Percentiles rank a stretch among this genome's conserved stretches.
Conservation (phyloP, 1,139 yeast genomes). For the Zygosaccharomyces sapae region DNA sequence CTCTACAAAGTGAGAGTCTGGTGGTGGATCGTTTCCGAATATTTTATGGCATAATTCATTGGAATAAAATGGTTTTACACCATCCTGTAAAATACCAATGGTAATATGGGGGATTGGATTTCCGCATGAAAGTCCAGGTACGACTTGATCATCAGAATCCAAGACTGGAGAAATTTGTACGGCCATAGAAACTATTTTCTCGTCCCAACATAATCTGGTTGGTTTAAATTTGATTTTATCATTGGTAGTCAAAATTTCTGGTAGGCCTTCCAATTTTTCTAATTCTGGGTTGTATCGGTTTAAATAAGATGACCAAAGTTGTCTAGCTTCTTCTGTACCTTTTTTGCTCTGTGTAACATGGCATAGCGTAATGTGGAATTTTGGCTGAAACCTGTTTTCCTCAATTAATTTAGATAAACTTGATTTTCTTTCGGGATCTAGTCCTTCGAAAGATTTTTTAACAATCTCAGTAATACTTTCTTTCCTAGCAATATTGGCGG, state of each 20-base stretch:
- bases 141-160: constrained; percentile 26
- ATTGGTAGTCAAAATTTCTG: constrained; percentile 11
- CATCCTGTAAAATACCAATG: constrained; percentile 53
- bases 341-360: constrained; percentile 44
- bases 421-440: constrained; percentile 8
- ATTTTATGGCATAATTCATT: constrained; percentile 39
- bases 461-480: constrained; percentile 13
- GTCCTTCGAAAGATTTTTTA: constrained; percentile 13
- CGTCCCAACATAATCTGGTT: constrained; percentile 47
- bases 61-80: constrained; percentile 50
- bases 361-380: constrained; percentile 75
- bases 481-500: constrained; percentile 33
- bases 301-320: constrained; percentile 36
- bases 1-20: constrained; percentile 20
- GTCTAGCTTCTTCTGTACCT: constrained; percentile 30
- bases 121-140: constrained; percentile 35
- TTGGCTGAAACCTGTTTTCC: constrained; percentile 45
- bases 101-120: constrained; percentile 69
- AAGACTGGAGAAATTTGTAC: constrained; percentile 42
- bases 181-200: constrained; percentile 52
- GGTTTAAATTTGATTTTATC: constrained; percentile 42
- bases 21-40: constrained; percentile 5
- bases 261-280: constrained; percentile 7
- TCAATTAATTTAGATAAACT: constrained; percentile 34
- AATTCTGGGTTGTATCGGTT: constrained; percentile 19